A percentile compares a stretch with the other conserved stretches of the same genome.
phyloP scores from a whole-genome alignment of 768 basidiomycete genomes.

The Chlorophyllum brunneum region DNA sequence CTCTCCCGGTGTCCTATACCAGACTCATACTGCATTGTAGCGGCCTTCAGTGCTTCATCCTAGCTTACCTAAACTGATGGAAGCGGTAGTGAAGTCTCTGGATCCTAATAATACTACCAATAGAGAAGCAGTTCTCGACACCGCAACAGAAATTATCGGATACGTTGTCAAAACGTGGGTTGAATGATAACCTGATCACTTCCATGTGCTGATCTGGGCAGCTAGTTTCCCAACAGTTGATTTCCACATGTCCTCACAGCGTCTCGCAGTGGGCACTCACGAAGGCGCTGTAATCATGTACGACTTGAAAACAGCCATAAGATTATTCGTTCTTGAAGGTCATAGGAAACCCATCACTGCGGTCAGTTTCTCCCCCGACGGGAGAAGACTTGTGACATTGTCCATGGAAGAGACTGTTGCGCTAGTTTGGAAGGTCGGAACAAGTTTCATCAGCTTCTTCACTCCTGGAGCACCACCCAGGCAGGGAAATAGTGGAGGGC shows the following conservation, averaged over 20 bases:
- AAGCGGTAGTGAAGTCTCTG: conserved; percentile 93
- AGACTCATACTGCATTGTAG: conserved; percentile 32
- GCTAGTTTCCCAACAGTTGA: conserved; percentile 88
- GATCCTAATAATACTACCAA: conserved; percentile 81
- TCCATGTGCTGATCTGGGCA: not conserved
- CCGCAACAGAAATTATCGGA: conserved; percentile 91
- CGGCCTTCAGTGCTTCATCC: conserved; percentile 83
- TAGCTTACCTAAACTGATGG: conserved; percentile 80
- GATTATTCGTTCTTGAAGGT: conserved; percentile 91
- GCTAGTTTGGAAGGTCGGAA: conserved; percentile 95
- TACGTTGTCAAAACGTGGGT: conserved; percentile 90
- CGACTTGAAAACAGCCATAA: conserved; percentile 92
- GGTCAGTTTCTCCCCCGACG: conserved; percentile 92
- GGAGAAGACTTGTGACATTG: conserved; percentile 80
- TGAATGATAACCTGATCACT: not conserved
- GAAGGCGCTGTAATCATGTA: conserved; percentile 97
- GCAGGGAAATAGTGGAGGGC: conserved; percentile 77
- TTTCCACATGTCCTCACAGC: conserved; percentile 84
- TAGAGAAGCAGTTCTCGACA: conserved; percentile 82
- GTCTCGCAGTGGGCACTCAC: conserved; percentile 87
- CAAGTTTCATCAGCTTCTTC: conserved; percentile 86
- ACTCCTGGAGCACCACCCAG: conserved; percentile 88
- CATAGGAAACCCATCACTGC: conserved; percentile 81
- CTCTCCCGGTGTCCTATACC: not conserved
- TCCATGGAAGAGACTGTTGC: conserved; percentile 83